Percentiles rank a stretch among this genome's conserved stretches.
phyloP scores from a whole-genome alignment of 495 filamentous ascomycete species.

The Daldinia bambusicola region DNA sequence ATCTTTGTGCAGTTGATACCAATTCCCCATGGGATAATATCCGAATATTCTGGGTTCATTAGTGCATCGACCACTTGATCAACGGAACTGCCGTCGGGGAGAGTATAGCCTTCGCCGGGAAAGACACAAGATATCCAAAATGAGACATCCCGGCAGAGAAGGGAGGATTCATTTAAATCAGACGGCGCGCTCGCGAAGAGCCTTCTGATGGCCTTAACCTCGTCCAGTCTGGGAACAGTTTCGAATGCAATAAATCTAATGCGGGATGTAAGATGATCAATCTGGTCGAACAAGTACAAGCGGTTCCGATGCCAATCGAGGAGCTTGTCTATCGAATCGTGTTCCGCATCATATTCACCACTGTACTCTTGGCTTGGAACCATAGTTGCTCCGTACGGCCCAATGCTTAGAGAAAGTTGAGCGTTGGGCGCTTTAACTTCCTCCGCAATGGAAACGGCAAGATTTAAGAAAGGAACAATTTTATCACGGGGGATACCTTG shows the following conservation, averaged over 20 bases:
- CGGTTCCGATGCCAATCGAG: slow-evolving; percentile 66
- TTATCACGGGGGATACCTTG: slow-evolving; percentile 38
- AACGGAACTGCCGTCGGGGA: slow-evolving; percentile 59
- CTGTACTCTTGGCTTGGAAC: slow-evolving; percentile 70
- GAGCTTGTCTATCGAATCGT: slow-evolving; percentile 56
- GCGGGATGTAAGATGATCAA: slow-evolving; percentile 40
- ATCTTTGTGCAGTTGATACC: slow-evolving; percentile 75
- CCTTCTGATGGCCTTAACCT: slow-evolving; percentile 67
- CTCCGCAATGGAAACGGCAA: slow-evolving; percentile 54
- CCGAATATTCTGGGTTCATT: slow-evolving; percentile 46
- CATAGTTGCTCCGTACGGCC: slow-evolving; percentile 74
- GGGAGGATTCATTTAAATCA: slow-evolving; percentile 2
- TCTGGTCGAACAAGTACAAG: slow-evolving; percentile 56
- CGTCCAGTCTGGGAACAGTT: slow-evolving; percentile 67
- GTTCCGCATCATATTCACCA: slow-evolving; percentile 64
- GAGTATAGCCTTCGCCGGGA: slow-evolving; percentile 55
- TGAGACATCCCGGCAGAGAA: slow-evolving; percentile 38
- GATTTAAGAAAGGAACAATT: slow-evolving; percentile 43
- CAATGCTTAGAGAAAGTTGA: slow-evolving; percentile 64
- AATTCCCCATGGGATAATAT: slow-evolving; percentile 64
- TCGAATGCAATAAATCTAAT: slow-evolving; percentile 71
- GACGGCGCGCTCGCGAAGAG: slow-evolving; percentile 43
- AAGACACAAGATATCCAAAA: slow-evolving; percentile 74
- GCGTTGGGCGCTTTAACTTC: slow-evolving; percentile 41
- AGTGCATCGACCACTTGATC: slow-evolving; percentile 59